Percentiles rank a stretch among this genome's conserved stretches.
These are phyloP conservation scores for Sanghuangporus baumii DNA, from an alignment of 1,284 basidiomycete species.

Conservation along the genomic window DNA sequence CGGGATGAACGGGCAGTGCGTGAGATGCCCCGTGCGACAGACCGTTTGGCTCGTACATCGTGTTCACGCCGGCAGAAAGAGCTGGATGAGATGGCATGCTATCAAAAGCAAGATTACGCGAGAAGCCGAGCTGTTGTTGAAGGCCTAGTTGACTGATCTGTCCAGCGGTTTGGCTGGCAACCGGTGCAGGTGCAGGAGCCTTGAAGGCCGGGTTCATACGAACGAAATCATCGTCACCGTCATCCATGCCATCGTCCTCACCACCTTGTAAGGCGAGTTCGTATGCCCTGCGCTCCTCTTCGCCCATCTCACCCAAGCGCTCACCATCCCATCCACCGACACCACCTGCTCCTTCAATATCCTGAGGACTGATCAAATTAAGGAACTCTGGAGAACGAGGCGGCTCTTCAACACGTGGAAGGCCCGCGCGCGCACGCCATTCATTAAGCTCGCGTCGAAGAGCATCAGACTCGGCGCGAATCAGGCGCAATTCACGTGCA, in stretches of 20 bases:
- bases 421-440: constrained; percentile 72
- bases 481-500: constrained; percentile 66
- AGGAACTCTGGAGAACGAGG: constrained; percentile 61
- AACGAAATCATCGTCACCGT: constrained; percentile 33
- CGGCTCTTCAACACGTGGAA: constrained; percentile 66
- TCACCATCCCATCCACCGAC: constrained; percentile 10
- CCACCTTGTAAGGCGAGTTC: constrained; percentile 45
- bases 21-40: constrained; percentile 16
- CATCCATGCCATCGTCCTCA: constrained; percentile 37
- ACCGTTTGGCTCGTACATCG: constrained; percentile 18
- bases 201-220: constrained; percentile 13
- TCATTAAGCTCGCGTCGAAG: constrained; percentile 83
- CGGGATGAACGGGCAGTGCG: constrained; percentile 18
- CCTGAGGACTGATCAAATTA: constrained; percentile 44
- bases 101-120: constrained; percentile 10
- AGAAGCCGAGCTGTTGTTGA: constrained; percentile 15
- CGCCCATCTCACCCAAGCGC: constrained; percentile 18
- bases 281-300: constrained; percentile 24
- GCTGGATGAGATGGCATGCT: constrained; percentile 15
- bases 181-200: constrained; percentile 8
- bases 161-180: neutral
- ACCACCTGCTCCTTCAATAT: constrained; percentile 49
- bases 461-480: constrained; percentile 75
- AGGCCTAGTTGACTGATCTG: constrained; percentile 14
- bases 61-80: constrained; percentile 14